Percentiles rank a stretch among this genome's conserved stretches.
phyloP scores from a whole-genome alignment of 495 filamentous ascomycete species.

The Penicillium goetzii region DNA sequence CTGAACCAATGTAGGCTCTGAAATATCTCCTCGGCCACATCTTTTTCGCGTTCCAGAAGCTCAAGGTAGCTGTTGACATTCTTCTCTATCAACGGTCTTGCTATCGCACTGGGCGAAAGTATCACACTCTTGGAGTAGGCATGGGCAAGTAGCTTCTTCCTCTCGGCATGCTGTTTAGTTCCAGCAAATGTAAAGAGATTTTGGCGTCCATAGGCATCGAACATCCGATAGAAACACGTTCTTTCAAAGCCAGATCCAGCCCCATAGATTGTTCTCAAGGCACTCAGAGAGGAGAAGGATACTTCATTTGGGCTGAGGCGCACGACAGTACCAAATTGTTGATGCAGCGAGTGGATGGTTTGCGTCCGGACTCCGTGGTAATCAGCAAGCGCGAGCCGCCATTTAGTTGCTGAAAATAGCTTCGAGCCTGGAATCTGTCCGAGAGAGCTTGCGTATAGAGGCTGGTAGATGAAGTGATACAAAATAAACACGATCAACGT shows the following conservation, averaged over 20 bases:
- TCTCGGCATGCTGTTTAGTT: conserved; percentile 32
- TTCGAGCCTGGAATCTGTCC: conserved; percentile 33
- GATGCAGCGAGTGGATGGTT: conserved; percentile 38
- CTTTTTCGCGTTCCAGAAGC: conserved; percentile 31
- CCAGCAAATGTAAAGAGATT: conserved; percentile 43
- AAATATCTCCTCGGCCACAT: conserved; percentile 36
- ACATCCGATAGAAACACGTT: conserved; percentile 48
- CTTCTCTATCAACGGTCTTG: conserved; percentile 27
- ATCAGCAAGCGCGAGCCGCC: conserved; percentile 35
- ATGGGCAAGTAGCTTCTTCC: conserved; percentile 46
- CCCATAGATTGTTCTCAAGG: conserved; percentile 43
- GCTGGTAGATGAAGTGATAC: not conserved
- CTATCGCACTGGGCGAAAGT: not conserved
- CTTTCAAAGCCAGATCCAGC: conserved; percentile 45
- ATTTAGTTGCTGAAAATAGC: conserved; percentile 31
- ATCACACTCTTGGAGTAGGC: conserved; percentile 45
- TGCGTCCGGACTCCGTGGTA: conserved; percentile 36
- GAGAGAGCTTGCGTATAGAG: conserved; percentile 11
- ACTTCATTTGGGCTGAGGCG: conserved; percentile 48
- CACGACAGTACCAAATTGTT: conserved; percentile 41
- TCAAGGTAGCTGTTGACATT: conserved; percentile 37
- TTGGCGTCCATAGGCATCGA: conserved; percentile 42
- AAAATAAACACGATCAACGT: not conserved
- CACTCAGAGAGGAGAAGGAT: conserved; percentile 35
- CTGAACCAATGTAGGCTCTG: conserved; percentile 44